phyloP scores from a whole-genome alignment of 176 grass and related monocot genomes.

The Aegilops bicornis region DNA sequence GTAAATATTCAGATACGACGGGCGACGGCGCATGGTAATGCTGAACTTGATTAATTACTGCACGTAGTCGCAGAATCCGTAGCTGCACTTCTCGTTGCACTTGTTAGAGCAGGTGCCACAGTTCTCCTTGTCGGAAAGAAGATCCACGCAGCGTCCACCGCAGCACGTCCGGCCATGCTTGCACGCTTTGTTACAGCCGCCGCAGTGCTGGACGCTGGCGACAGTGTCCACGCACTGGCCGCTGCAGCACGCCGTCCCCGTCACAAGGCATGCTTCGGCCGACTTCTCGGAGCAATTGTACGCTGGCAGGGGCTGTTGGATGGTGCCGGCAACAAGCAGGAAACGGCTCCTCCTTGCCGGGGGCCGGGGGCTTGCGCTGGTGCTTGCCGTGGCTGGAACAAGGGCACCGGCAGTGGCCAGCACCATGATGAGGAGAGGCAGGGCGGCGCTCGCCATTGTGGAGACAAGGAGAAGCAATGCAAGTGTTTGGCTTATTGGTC shows the following conservation, averaged over 20 bases:
- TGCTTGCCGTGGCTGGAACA: not conserved
- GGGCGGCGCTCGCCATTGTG: not conserved
- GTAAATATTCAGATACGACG: too few relatives aligned
- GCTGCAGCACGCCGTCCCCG: slow-evolving; percentile 40
- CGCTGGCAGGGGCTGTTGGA: not conserved
- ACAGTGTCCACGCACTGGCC: not conserved
- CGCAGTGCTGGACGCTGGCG: not conserved
- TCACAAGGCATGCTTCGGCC: slow-evolving; percentile 18
- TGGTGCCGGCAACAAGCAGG: not conserved
- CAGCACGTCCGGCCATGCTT: slow-evolving; percentile 14
- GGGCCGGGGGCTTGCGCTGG: too few relatives aligned
- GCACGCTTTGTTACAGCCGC: not conserved
- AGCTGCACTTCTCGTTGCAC: not conserved
- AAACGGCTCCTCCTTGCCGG: slow-evolving; percentile 21
- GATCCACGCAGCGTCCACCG: slow-evolving; percentile 33
- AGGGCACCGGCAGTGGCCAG: not conserved
- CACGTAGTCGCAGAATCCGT: slow-evolving; percentile 10
- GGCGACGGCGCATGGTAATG: not conserved
- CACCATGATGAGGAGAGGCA: not conserved
- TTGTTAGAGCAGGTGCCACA: slow-evolving; percentile 19
- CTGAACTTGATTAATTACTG: not conserved
- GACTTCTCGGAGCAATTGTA: slow-evolving; percentile 23
- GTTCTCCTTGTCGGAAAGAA: slow-evolving; percentile 17
- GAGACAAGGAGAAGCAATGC: not conserved
- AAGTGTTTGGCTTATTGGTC: not conserved